Conservation (phyloP, 192 early-diverging fungal genomes). For the Coemansia sp. region DNA sequence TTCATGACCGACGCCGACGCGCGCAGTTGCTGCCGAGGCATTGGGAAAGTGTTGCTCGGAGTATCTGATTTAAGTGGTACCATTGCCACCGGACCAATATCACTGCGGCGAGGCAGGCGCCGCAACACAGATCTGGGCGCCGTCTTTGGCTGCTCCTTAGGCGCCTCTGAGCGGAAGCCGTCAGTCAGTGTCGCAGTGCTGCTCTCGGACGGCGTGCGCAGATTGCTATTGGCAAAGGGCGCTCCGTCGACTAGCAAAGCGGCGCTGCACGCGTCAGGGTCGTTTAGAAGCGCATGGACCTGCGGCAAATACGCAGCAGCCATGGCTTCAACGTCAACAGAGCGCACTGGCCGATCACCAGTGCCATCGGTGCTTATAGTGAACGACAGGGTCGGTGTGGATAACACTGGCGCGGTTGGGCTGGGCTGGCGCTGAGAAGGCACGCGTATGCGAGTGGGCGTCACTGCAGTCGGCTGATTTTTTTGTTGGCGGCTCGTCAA, state of each 20-base stretch:
- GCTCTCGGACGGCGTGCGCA: constrained; percentile 30
- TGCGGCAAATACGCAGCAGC: constrained; percentile 36
- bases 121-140: neutral
- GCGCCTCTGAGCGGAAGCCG: neutral
- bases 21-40: constrained; percentile 13
- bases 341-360: constrained; percentile 18
- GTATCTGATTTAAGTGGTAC: neutral
- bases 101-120: constrained; percentile 23
- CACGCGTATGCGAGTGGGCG: constrained; percentile 22
- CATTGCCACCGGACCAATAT: constrained; percentile 7
- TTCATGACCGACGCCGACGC: constrained; percentile 14
- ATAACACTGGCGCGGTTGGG: neutral
- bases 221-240: neutral
- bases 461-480: neutral
- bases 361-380: constrained; percentile 24
- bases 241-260: neutral
- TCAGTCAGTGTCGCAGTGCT: constrained; percentile 32
- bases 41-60: neutral
- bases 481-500: constrained; percentile 6
- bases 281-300: constrained; percentile 17
- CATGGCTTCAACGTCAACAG: constrained; percentile 44
- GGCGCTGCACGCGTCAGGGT: neutral
- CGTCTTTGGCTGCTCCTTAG: constrained; percentile 6
- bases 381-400: constrained; percentile 33
- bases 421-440: constrained; percentile 13